phyloP scores from a whole-genome alignment of 495 filamentous ascomycete species.

The Lentithecium fluviatile region DNA sequence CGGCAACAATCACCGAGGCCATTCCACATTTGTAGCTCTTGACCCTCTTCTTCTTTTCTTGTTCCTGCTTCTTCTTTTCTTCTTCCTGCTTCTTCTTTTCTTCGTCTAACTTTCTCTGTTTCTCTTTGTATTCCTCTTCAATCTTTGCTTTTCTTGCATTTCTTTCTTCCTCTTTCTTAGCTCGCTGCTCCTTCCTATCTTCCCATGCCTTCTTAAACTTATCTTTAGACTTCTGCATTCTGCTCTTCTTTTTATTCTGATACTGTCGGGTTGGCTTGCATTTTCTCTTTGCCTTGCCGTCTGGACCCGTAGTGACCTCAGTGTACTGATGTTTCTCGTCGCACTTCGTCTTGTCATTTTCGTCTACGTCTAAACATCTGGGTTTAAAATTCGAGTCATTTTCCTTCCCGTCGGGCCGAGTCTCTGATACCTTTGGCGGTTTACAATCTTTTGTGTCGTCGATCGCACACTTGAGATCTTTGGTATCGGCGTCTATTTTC shows the following conservation, averaged over 20 bases:
- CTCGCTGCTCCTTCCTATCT: constrained; percentile 3
- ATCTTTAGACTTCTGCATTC: constrained; percentile 1
- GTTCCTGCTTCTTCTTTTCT: neutral
- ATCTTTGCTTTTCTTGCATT: neutral
- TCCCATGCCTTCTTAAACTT: constrained; percentile 17
- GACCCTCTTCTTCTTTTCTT: neutral
- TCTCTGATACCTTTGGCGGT: constrained; percentile 8
- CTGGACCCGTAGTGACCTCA: neutral
- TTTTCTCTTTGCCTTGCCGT: constrained; percentile 9
- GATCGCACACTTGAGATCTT: constrained; percentile 14
- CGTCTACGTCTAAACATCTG: constrained; percentile 1
- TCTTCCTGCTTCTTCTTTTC: neutral
- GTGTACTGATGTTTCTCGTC: constrained; percentile 2
- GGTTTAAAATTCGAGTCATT: constrained; percentile 4
- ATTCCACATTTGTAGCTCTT: neutral
- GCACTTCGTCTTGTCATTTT: constrained; percentile 11
- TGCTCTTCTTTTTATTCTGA: constrained; percentile 5
- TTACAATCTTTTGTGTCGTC: constrained; percentile 16
- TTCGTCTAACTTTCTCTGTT: neutral
- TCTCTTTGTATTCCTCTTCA: neutral
- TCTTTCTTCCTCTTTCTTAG: constrained; percentile 4
- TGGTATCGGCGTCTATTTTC: neutral
- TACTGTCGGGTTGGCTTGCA: constrained; percentile 6
- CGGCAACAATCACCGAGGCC: neutral
- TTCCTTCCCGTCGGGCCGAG: constrained; percentile 13